Percentiles rank a stretch among this genome's conserved stretches.
Conservation (phyloP, 345 rosid species). For the Heritiera fomes region DNA sequence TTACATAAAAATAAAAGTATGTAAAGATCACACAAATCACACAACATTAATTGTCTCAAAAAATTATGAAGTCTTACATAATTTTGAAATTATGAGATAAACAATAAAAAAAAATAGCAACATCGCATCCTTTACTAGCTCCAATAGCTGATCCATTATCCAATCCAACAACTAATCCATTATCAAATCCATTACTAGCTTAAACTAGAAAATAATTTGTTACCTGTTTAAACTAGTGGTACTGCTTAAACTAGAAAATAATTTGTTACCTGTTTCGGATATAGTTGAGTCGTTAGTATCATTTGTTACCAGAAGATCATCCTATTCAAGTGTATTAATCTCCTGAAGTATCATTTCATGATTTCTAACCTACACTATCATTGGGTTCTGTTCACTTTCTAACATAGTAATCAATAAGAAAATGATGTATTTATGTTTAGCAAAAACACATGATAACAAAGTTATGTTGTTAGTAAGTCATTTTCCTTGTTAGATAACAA, state of each 20-base stretch:
- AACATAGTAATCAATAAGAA: slow-evolving; percentile 30
- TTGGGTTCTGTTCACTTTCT: slow-evolving; percentile 49
- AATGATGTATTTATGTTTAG: not conserved
- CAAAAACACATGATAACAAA: not conserved
- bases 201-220: slow-evolving; percentile 1
- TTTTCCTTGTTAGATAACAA: not conserved
- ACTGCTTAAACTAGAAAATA: slow-evolving; percentile 7
- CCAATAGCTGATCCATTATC: too few species aligned
- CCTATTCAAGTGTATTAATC: slow-evolving; percentile 97
- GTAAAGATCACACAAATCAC: too few species aligned
- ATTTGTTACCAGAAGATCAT: slow-evolving; percentile 66
- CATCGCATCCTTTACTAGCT: too few species aligned
- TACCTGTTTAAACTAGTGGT: slow-evolving; percentile 46
- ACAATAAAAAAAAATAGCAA: too few species aligned
- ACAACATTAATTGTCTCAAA: too few species aligned
- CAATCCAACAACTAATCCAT: too few species aligned
- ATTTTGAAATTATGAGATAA: too few species aligned
- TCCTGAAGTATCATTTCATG: slow-evolving; percentile 80
- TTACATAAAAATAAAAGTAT: too few species aligned
- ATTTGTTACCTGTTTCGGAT: slow-evolving; percentile 48
- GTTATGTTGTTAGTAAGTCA: not conserved
- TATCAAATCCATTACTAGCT: not conserved
- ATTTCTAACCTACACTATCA: slow-evolving; percentile 44
- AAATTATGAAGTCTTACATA: too few species aligned
- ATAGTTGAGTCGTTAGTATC: slow-evolving; percentile 41